Evolutionary conservation across 352 stramenopile species (phyloP).

Genomic region (Globisporangium parvum): DNA sequence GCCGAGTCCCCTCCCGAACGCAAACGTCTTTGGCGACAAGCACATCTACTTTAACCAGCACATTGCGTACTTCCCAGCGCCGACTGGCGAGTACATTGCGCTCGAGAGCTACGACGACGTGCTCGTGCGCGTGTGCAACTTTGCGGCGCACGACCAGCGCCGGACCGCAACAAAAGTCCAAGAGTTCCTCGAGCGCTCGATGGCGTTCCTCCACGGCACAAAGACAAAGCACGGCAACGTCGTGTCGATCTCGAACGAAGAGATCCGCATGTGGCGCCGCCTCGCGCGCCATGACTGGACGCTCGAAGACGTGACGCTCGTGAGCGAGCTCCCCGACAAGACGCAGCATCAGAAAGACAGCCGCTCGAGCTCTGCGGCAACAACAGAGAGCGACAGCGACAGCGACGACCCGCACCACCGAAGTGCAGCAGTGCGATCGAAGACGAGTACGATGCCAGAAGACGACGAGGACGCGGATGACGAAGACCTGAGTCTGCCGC

Average conservation of each 20-base stretch:
- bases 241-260: constrained; percentile 72
- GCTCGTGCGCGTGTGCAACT: constrained; percentile 62
- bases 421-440: constrained; percentile 13
- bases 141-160: constrained; percentile 59
- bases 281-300: constrained; percentile 62
- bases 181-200: constrained; percentile 72
- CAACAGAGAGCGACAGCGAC: constrained; percentile 47
- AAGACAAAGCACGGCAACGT: constrained; percentile 64
- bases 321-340: constrained; percentile 4
- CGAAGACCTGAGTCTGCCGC: constrained; percentile 11
- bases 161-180: constrained; percentile 65
- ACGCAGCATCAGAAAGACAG: constrained; percentile 29
- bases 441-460: constrained; percentile 16
- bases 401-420: constrained; percentile 30
- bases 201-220: constrained; percentile 63
- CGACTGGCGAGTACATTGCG: constrained; percentile 28
- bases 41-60: constrained; percentile 21
- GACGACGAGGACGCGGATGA: constrained; percentile 25
- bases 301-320: constrained; percentile 42
- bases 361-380: constrained; percentile 46
- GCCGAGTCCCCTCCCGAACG: constrained; percentile 13
- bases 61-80: constrained; percentile 18
- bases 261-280: constrained; percentile 77
- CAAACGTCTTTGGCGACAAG: constrained; percentile 19
- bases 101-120: constrained; percentile 79